These are phyloP conservation scores for Fusarium bulbicola DNA, from an alignment of 2,329 filamentous ascomycete genomes.

Conservation along the genomic window DNA sequence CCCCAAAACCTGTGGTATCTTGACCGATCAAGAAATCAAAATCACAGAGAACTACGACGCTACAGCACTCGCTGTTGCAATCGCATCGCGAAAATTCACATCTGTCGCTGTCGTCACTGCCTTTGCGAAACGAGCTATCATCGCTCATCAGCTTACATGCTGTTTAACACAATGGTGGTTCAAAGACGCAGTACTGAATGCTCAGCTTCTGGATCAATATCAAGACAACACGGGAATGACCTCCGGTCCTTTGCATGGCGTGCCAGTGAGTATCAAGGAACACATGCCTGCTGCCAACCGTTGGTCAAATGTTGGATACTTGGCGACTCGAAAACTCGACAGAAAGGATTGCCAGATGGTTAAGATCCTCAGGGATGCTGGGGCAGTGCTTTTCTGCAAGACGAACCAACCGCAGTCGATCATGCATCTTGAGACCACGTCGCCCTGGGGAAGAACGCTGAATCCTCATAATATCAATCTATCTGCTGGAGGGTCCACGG, in stretches of 20 bases:
- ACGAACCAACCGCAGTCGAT: conserved; percentile 71
- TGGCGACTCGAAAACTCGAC: conserved; percentile 56
- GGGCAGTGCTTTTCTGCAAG: conserved; percentile 57
- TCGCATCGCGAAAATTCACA: conserved; percentile 48
- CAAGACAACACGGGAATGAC: conserved; percentile 46
- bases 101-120: conserved; percentile 55
- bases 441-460: conserved; percentile 66
- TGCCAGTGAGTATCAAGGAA: conserved; percentile 50
- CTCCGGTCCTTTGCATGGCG: conserved; percentile 36
- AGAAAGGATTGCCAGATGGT: conserved; percentile 64
- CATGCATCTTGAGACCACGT: conserved; percentile 64
- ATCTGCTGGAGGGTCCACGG: conserved; percentile 69
- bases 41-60: conserved; percentile 60
- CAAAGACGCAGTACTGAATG: conserved; percentile 55
- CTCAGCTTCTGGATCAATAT: conserved; percentile 53
- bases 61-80: conserved; percentile 50
- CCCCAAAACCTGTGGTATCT: conserved; percentile 49
- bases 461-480: conserved; percentile 68
- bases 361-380: conserved; percentile 63
- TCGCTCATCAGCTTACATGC: conserved; percentile 65
- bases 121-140: conserved; percentile 61
- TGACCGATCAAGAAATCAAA: conserved; percentile 55
- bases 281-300: conserved; percentile 65
- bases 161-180: conserved; percentile 64
- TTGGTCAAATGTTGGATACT: conserved; percentile 61